Percentiles rank a stretch among this genome's conserved stretches.
These are phyloP conservation scores for Stephanodiscus triporus DNA, from an alignment of 108 stramenopile genomes.

Conservation along the genomic window DNA sequence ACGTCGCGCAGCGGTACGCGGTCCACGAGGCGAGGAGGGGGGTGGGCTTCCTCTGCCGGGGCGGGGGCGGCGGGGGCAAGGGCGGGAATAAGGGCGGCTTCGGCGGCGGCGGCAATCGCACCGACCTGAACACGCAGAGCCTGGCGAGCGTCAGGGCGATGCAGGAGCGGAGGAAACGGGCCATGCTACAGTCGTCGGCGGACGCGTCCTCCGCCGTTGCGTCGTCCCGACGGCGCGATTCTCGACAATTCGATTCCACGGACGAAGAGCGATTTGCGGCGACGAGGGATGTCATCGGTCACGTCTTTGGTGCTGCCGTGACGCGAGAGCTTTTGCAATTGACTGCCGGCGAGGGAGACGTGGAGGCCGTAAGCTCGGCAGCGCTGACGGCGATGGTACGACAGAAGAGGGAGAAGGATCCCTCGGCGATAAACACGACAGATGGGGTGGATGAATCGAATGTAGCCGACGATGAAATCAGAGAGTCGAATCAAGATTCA, in stretches of 20 bases:
- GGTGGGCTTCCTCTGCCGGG: conserved; percentile 90
- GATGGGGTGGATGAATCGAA: conserved; percentile 8
- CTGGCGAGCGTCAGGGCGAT: conserved; percentile 54
- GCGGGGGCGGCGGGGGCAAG: conserved; percentile 24
- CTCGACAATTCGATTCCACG: not conserved
- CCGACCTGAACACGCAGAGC: conserved; percentile 72
- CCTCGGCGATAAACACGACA: not conserved
- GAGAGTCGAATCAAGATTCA: not conserved
- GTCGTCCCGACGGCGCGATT: not conserved
- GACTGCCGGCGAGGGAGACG: conserved; percentile 45
- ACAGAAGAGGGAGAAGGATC: not conserved
- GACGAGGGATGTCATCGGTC: conserved; percentile 77
- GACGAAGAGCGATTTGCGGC: conserved; percentile 42
- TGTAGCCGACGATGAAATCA: not conserved
- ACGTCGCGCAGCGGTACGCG: conserved; percentile 89
- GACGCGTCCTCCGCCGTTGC: too few species aligned
- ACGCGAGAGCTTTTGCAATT: conserved; percentile 56
- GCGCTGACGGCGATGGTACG: conserved; percentile 34
- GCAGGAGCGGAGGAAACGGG: conserved; percentile 33
- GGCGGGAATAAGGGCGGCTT: conserved; percentile 3
- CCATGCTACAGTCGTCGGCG: not conserved
- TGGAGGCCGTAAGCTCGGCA: conserved; percentile 25
- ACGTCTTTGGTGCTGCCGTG: conserved; percentile 74
- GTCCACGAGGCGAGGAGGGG: conserved; percentile 82
- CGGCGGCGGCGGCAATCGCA: conserved; percentile 29